phyloP scores from a whole-genome alignment of 2,329 filamentous ascomycete genomes.

The Monosporascus sp. region DNA sequence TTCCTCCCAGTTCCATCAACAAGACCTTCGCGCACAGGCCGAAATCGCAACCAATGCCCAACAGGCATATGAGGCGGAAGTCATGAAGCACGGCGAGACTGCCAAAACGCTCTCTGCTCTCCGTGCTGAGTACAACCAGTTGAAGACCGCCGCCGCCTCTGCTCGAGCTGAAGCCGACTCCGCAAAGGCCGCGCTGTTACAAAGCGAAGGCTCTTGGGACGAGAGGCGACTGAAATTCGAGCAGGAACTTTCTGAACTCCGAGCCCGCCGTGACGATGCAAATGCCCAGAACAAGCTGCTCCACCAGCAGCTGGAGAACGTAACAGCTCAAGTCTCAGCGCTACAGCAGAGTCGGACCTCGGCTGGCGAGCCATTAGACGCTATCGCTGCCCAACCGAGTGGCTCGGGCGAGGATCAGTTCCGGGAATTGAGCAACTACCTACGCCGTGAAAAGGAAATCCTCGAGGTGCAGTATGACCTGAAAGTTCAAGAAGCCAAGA shows the following conservation, averaged over 20 bases:
- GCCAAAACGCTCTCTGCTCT: slow-evolving; percentile 76
- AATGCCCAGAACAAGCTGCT: slow-evolving; percentile 87
- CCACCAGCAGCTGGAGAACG: slow-evolving; percentile 80
- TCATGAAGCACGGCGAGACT: slow-evolving; percentile 94
- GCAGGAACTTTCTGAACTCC: slow-evolving; percentile 75
- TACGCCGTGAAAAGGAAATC: slow-evolving; percentile 95
- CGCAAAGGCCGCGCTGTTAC: slow-evolving; percentile 70
- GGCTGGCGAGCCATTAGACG: slow-evolving; percentile 47
- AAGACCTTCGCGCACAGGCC: slow-evolving; percentile 88
- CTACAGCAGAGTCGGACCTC: slow-evolving; percentile 71
- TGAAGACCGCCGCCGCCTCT: slow-evolving; percentile 73
- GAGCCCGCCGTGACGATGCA: slow-evolving; percentile 74
- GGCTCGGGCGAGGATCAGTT: slow-evolving; percentile 67
- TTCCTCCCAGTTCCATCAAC: slow-evolving; percentile 78
- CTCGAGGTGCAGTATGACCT: slow-evolving; percentile 94
- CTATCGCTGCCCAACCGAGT: slow-evolving; percentile 44
- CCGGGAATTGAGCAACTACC: slow-evolving; percentile 84
- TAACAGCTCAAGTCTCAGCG: slow-evolving; percentile 72
- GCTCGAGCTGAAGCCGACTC: slow-evolving; percentile 80
- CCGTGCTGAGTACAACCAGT: slow-evolving; percentile 72
- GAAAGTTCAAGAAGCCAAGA: slow-evolving; percentile 80
- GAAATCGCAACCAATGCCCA: slow-evolving; percentile 91
- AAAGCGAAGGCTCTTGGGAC: slow-evolving; percentile 84
- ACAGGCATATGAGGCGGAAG: slow-evolving; percentile 89
- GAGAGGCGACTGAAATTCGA: slow-evolving; percentile 78